Percentiles rank a stretch among this genome's conserved stretches.
Conservation (phyloP, 2,329 filamentous ascomycete genomes). For the Blumeria graminis region DNA sequence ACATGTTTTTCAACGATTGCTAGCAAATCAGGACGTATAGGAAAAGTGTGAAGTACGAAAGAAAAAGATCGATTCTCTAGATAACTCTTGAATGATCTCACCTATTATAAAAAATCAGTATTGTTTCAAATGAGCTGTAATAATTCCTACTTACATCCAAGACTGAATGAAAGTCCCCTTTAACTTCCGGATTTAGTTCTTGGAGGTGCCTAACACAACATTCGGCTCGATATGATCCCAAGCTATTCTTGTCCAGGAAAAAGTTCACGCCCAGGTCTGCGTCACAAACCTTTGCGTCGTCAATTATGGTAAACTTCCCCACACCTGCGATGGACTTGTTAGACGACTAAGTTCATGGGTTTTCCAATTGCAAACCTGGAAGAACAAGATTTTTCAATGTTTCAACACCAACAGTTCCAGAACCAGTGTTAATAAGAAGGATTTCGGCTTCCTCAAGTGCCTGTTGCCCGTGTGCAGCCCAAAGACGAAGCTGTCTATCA, state of each 20-base stretch:
- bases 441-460: conserved; percentile 80
- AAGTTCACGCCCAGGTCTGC: conserved; percentile 88
- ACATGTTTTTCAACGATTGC: conserved; percentile 24
- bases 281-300: conserved; percentile 52
- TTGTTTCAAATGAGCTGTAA: background rate
- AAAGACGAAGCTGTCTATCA: conserved; percentile 81
- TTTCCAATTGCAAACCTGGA: conserved; percentile 29
- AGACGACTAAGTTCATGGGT: background rate
- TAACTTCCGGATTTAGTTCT: conserved; percentile 82
- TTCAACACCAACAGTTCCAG: conserved; percentile 75
- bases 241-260: conserved; percentile 59
- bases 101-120: conserved; percentile 6
- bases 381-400: conserved; percentile 93
- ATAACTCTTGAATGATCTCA: conserved; percentile 8
- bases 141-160: conserved; percentile 13
- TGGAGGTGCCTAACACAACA: conserved; percentile 52
- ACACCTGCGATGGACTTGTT: conserved; percentile 29
- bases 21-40: conserved; percentile 28
- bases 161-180: conserved; percentile 36
- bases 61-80: conserved; percentile 24
- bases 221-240: conserved; percentile 58
- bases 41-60: conserved; percentile 35
- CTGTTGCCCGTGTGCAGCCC: conserved; percentile 78
- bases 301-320: conserved; percentile 75
- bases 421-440: conserved; percentile 67